Percentiles rank a stretch among this genome's conserved stretches.
Conservation (phyloP, 2,329 filamentous ascomycete genomes). For the Aspergillus fumigatiaffinis region DNA sequence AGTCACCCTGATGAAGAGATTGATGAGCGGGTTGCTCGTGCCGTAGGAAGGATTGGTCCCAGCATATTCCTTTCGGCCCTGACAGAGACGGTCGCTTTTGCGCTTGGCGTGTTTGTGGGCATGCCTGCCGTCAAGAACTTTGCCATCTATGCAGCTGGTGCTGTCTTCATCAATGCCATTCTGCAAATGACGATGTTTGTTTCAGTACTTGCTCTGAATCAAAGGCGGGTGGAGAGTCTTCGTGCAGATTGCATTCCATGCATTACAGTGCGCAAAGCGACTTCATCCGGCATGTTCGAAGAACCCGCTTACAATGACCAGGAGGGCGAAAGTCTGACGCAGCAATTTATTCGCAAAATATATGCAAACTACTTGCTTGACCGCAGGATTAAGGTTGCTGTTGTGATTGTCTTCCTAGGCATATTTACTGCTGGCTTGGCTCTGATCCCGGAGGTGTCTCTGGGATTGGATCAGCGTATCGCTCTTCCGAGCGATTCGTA, state of each 20-base stretch:
- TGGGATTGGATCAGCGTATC: slow-evolving; percentile 91
- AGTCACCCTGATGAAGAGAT: slow-evolving; percentile 87
- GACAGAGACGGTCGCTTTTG: slow-evolving; percentile 91
- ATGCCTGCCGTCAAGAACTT: slow-evolving; percentile 99
- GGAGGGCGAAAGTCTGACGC: slow-evolving; percentile 77
- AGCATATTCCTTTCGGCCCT: slow-evolving; percentile 94
- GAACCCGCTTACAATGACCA: slow-evolving; percentile 63
- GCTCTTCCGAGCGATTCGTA: slow-evolving; percentile 93
- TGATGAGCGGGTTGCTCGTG: slow-evolving; percentile 77
- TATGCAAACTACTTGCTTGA: slow-evolving; percentile 81
- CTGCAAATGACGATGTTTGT: slow-evolving; percentile 97
- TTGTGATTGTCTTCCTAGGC: slow-evolving; percentile 80
- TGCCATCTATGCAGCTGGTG: slow-evolving; percentile 90
- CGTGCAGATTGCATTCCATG: slow-evolving; percentile 92
- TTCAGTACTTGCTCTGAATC: slow-evolving; percentile 85
- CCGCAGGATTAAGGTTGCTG: slow-evolving; percentile 70
- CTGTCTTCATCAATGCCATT: slow-evolving; percentile 95
- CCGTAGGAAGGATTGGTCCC: slow-evolving; percentile 92
- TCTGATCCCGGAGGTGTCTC: slow-evolving; percentile 74
- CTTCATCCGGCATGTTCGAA: slow-evolving; percentile 61
- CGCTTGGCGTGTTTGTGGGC: slow-evolving; percentile 85
- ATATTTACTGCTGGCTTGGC: slow-evolving; percentile 82
- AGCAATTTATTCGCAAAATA: slow-evolving; percentile 82
- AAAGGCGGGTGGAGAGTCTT: slow-evolving; percentile 80
- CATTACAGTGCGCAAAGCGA: slow-evolving; percentile 72